phyloP scores from a whole-genome alignment of 306 rosid genomes.

The Malus sieversii region DNA sequence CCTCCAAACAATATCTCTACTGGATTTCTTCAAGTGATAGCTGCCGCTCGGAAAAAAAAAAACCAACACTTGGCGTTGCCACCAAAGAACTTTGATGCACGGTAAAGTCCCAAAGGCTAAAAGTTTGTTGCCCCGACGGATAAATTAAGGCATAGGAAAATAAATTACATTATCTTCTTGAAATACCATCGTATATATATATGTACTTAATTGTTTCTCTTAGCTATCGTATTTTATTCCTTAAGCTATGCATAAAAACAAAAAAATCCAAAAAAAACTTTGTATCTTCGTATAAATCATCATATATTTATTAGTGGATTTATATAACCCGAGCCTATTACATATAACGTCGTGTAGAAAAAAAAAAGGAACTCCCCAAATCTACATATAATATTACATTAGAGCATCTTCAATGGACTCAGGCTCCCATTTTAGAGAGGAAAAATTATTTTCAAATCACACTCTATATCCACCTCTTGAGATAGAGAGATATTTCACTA shows the following conservation, averaged over 20 bases:
- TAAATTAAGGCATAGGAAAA: conserved; percentile 40
- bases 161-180: not conserved
- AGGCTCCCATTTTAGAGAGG: too few relatives aligned
- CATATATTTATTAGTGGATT: not conserved
- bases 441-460: too few relatives aligned
- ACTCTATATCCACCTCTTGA: too few relatives aligned
- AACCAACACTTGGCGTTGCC: conserved; percentile 37
- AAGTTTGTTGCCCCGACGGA: conserved; percentile 51
- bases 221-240: not conserved
- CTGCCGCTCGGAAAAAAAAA: conserved; percentile 63
- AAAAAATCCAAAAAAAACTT: not conserved
- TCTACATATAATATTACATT: too few relatives aligned
- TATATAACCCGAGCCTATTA: too few relatives aligned
- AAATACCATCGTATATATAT: not conserved
- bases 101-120: conserved; percentile 49
- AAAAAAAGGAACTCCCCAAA: too few relatives aligned
- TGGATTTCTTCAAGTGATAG: conserved; percentile 42
- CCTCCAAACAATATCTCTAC: conserved; percentile 45
- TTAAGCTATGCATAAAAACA: not conserved
- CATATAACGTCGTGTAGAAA: too few relatives aligned
- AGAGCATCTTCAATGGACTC: too few relatives aligned
- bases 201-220: not conserved
- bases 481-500: too few relatives aligned
- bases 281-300: not conserved
- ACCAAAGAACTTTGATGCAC: conserved; percentile 25